Evolutionary conservation across 2,329 filamentous ascomycete species (phyloP).

Genomic region (Diaporthe batatas): DNA sequence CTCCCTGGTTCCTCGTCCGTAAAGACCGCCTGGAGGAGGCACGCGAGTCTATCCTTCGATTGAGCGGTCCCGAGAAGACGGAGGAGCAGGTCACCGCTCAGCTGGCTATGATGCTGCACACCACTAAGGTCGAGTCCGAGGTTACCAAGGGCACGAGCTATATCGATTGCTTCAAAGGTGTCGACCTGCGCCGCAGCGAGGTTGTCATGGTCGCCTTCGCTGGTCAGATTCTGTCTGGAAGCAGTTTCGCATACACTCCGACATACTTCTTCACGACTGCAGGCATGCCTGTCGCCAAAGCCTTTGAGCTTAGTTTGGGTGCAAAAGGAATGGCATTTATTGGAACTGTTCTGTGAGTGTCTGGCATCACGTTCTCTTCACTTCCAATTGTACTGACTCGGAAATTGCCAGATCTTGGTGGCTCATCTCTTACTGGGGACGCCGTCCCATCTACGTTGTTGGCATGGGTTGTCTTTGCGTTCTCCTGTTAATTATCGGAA

Average conservation of each 20-base stretch:
- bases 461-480: background rate
- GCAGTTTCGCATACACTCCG: slow-evolving; percentile 54
- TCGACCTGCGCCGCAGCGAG: slow-evolving; percentile 56
- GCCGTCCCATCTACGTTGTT: slow-evolving; percentile 18
- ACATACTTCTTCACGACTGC: slow-evolving; percentile 58
- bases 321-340: slow-evolving; percentile 56
- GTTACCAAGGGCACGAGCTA: slow-evolving; percentile 53
- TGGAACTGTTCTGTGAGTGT: slow-evolving; percentile 60
- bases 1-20: slow-evolving; percentile 64
- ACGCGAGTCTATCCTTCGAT: slow-evolving; percentile 59
- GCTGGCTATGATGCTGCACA: slow-evolving; percentile 59
- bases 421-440: slow-evolving; percentile 25
- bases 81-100: slow-evolving; percentile 52
- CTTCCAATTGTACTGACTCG: background rate
- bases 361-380: slow-evolving; percentile 40
- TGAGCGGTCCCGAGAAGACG: slow-evolving; percentile 57
- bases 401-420: background rate
- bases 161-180: slow-evolving; percentile 57
- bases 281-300: slow-evolving; percentile 49
- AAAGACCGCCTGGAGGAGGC: slow-evolving; percentile 60
- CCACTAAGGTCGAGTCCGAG: slow-evolving; percentile 54
- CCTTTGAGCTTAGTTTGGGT: slow-evolving; percentile 55
- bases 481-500: background rate
- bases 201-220: slow-evolving; percentile 52
- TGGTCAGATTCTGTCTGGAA: slow-evolving; percentile 53